Percentiles rank a stretch among this genome's conserved stretches.
phyloP scores from a whole-genome alignment of 768 basidiomycete species.

The Mycena pura region DNA sequence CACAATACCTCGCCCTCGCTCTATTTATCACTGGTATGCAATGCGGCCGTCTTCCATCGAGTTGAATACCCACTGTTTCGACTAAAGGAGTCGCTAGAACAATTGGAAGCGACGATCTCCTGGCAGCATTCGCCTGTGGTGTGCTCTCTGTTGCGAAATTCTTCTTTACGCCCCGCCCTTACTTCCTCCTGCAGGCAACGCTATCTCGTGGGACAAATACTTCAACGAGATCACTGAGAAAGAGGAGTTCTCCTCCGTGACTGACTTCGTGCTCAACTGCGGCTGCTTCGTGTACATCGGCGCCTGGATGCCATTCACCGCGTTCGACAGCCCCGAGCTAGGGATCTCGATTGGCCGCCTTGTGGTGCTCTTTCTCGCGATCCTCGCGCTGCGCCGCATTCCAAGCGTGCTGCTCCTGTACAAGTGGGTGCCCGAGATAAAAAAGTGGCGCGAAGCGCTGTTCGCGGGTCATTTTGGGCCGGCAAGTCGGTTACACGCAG shows the following conservation, averaged over 20 bases:
- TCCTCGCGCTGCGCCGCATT: conserved; percentile 80
- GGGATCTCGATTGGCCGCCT: conserved; percentile 77
- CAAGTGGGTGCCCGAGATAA: conserved; percentile 86
- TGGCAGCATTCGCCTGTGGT: conserved; percentile 90
- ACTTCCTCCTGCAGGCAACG: conserved; percentile 62
- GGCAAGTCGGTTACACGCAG: conserved; percentile 41
- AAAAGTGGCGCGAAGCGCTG: conserved; percentile 82
- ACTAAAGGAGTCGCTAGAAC: conserved; percentile 61
- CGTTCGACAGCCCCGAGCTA: conserved; percentile 61
- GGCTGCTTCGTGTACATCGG: conserved; percentile 86
- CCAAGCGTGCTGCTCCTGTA: conserved; percentile 81
- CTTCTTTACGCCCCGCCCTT: neutral
- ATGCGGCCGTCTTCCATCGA: neutral
- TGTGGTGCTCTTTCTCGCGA: conserved; percentile 65
- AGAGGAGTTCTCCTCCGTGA: conserved; percentile 87
- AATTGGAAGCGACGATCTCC: conserved; percentile 85
- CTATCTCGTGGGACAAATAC: conserved; percentile 91
- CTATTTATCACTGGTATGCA: conserved; percentile 71
- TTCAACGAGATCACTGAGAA: conserved; percentile 83
- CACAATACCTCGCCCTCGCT: conserved; percentile 79
- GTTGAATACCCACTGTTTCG: neutral
- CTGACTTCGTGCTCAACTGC: conserved; percentile 86
- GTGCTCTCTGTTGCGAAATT: conserved; percentile 12
- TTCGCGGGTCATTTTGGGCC: conserved; percentile 92
- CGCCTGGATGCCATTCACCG: conserved; percentile 79